phyloP scores from a whole-genome alignment of 441 rosid genomes.

The Adansonia gregorii region DNA sequence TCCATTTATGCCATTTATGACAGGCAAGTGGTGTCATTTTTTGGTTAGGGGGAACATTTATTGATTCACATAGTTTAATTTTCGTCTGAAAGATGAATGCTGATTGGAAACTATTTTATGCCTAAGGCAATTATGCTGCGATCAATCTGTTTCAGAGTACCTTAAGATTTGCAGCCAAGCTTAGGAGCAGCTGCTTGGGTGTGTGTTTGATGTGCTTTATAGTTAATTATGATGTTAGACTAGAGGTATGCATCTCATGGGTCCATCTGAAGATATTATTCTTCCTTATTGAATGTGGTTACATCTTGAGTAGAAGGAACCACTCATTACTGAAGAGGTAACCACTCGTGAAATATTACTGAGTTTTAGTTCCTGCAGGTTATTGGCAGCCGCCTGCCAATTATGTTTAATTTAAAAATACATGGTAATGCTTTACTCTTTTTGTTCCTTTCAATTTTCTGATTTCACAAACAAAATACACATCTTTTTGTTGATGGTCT shows the following conservation, averaged over 20 bases:
- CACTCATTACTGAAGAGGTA: not conserved
- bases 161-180: slow-evolving; percentile 19
- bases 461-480: slow-evolving; percentile 5
- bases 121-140: slow-evolving; percentile 4
- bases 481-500: not conserved
- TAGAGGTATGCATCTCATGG: slow-evolving; percentile 15
- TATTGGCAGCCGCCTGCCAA: slow-evolving; percentile 12
- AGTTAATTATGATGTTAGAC: slow-evolving; percentile 12
- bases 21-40: not conserved
- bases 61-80: not conserved
- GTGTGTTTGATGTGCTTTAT: not conserved
- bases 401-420: not conserved
- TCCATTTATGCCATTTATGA: not conserved
- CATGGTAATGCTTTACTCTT: not conserved
- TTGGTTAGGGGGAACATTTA: not conserved
- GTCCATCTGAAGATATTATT: not conserved
- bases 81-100: not conserved
- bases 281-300: not conserved
- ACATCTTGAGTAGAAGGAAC: not conserved
- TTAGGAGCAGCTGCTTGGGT: not conserved
- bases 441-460: not conserved
- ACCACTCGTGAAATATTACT: not conserved
- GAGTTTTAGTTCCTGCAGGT: not conserved
- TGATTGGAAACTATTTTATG: not conserved
- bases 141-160: slow-evolving; percentile 9